Conservation (phyloP, 176 grass and related monocot species). For the Typha latifolia region DNA sequence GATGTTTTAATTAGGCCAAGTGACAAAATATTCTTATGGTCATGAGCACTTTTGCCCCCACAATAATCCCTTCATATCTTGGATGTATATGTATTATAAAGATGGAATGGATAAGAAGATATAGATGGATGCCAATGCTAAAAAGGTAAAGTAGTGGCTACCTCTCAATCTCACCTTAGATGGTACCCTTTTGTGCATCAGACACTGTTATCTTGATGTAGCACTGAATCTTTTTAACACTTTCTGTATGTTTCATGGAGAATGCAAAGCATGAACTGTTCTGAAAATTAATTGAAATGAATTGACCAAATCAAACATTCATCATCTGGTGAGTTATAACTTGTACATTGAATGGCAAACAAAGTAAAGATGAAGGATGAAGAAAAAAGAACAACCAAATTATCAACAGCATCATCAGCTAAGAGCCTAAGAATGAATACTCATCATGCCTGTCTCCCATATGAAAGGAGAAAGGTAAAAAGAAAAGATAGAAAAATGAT, state of each 20-base stretch:
- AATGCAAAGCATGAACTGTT: background rate
- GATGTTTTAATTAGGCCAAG: no score
- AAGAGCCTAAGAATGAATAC: background rate
- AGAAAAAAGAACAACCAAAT: background rate
- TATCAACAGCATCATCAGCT: background rate
- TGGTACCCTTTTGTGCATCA: background rate
- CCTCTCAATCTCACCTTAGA: background rate
- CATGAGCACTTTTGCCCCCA: background rate
- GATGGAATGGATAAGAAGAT: background rate
- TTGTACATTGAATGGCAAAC: background rate
- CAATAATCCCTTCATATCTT: background rate
- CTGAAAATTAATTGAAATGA: background rate
- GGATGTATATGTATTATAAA: background rate
- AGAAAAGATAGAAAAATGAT: background rate
- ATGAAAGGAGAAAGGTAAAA: background rate
- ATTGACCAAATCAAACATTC: background rate
- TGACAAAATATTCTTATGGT: background rate
- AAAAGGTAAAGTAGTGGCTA: conserved; percentile 9
- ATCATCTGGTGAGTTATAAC: background rate
- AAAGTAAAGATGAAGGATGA: background rate
- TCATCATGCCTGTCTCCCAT: background rate
- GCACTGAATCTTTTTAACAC: background rate
- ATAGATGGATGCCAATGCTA: background rate
- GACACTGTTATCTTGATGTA: no score
- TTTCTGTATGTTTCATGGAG: background rate